Percentiles rank a stretch among this genome's conserved stretches.
Evolutionary conservation across 202 grass and related monocot species (phyloP).

Genomic region (Dendrocalamus latiflorus): DNA sequence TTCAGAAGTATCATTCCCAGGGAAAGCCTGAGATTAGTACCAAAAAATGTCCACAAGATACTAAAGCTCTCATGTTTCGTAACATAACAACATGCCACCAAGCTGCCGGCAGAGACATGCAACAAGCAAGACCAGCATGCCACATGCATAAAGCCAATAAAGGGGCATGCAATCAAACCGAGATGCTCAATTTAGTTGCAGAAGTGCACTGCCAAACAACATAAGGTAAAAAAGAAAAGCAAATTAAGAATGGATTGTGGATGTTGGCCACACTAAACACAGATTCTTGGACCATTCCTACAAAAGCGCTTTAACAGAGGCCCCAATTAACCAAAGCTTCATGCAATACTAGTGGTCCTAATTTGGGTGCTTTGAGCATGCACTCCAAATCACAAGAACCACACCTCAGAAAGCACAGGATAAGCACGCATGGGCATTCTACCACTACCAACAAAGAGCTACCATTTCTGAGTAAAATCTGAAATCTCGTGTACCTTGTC

Average conservation of each 20-base stretch:
- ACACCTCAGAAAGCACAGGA: slow-evolving; percentile 35
- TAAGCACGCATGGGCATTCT: slow-evolving; percentile 20
- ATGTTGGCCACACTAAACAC: slow-evolving; percentile 24
- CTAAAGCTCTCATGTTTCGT: too few species aligned
- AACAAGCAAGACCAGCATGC: slow-evolving; percentile 17
- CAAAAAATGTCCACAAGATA: too few species aligned
- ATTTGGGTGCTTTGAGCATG: neutral
- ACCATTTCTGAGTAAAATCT: neutral
- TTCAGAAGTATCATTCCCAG: slow-evolving; percentile 88
- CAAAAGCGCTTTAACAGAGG: neutral
- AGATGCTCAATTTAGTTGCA: slow-evolving; percentile 6
- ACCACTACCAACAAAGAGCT: neutral
- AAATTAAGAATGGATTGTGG: neutral
- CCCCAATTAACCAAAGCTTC: slow-evolving; percentile 18
- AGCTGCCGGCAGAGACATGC: too few species aligned
- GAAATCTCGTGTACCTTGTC: slow-evolving; percentile 66
- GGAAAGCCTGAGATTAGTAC: too few species aligned
- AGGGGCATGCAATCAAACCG: slow-evolving; percentile 16
- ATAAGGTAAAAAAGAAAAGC: neutral
- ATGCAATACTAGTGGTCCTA: slow-evolving; percentile 7
- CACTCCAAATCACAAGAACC: slow-evolving; percentile 37
- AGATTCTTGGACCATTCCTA: slow-evolving; percentile 3
- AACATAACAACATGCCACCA: too few species aligned
- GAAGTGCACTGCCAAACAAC: neutral
- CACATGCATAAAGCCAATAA: slow-evolving; percentile 8